Evolutionary conservation across 1,284 basidiomycete species (phyloP), one percentile per base, ranked within the genome.

Genomic region (Trametes hirsuta): DNA sequence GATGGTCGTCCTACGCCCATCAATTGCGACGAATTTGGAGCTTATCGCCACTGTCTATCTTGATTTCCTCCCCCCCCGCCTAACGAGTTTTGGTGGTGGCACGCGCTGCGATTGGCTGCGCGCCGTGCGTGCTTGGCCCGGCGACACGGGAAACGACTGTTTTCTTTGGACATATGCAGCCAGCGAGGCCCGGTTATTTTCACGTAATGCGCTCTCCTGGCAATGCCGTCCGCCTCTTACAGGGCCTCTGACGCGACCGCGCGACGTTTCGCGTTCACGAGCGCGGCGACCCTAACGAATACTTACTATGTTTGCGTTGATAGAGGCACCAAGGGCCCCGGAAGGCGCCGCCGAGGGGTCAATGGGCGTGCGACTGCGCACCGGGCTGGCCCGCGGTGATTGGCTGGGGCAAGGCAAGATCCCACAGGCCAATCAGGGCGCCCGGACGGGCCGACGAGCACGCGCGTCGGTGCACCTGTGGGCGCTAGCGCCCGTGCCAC

Each of bases 271-370:
- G 47, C 18, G 21, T 47, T 25, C 21, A n/a, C 25, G 46, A 21
- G 24, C 34, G 6, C 21, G 15, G 35, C 55, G 55, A 36, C 55
- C 55, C 47, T 45, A 45, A 34, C 47, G 2, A 56, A 56, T 49
- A 56, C 55, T 56, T 56, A 50, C 55, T 50, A 21, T 56, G 21
- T 56, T 50, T 56, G 55, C 55, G 21, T 56, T 56, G 47, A 56
- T 49, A 45, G 55, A 56, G 55, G 55, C 45, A 56, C 55, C 5
- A n/a, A 22, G 18, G 35, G 51, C 6, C 18, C 25, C 21, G 4
- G 14, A 45, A 36, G 18, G 34, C 21, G 22, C 30, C 24, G 47
- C 40, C 8, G 15, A 1, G 11, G 9, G 15, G 41, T 47, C 55
- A 56, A 56, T 56, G 39, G 9, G 47, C 40, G 21, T 11, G 21